Evolutionary conservation across 1,284 basidiomycete genomes (phyloP), one percentile per base, ranked within the genome.

Genomic region (Xanthoconium separans): DNA sequence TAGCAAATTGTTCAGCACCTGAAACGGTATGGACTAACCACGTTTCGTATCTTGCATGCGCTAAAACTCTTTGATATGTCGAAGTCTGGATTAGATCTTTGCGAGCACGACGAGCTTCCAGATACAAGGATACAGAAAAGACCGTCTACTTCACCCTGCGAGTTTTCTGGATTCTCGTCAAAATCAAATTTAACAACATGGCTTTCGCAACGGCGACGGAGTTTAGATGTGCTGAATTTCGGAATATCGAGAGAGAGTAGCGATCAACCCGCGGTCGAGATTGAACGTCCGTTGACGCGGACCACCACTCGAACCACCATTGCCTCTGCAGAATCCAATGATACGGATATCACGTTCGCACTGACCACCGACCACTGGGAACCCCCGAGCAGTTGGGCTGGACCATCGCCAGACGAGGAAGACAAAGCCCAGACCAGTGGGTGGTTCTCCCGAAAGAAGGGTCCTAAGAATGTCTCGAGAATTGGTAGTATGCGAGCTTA

Each of bases 1-100:
- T 9, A 6, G 8, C 9, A 1, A 39, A 27, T 6, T 2, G 3
- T 7, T 6, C 11, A n/a, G 41, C 37, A 6, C 44, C 33, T 6
- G 11, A 9, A 16, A 48, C 57, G 12, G 10, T 51, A 11, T 65
- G 65, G 51, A 47, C 51, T 15, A 24, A 56, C 8, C 6, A 51
- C 13, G 68, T 69, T 31, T 18, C 58, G 0, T 69, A 39, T 30
- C 55, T 71, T 44, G 58, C 66, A 12, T 61, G 53, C 6, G 54
- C 66, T 20, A 66, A 59, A 29, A 10, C 50, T 60, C 20, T 55
- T 61, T 30, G 51, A 51, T 1, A 58, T 65, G 2, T 51, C 65
- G 1, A 50, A 59, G 31, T n/a, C 0, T 29, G 44, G 46, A 43
- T 59, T 54, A n/a, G 54, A 47, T 37, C 16, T 12, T 33, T 57